A percentile compares a stretch with the other conserved stretches of the same genome.
Evolutionary conservation across 2,329 filamentous ascomycete genomes (phyloP).

Genomic region (Fusarium sp.): DNA sequence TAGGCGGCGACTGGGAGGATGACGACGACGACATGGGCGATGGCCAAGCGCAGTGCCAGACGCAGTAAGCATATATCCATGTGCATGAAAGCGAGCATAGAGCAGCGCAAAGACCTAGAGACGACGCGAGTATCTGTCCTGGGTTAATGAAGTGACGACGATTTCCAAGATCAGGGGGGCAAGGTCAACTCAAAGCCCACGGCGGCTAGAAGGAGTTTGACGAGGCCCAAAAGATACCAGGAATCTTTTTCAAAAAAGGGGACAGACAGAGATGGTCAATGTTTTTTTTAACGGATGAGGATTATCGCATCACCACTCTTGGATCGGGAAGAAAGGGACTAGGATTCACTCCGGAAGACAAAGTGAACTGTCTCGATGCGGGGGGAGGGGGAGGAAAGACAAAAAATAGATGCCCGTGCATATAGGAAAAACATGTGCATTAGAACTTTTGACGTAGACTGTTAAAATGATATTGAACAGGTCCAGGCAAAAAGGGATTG

Average conservation of each 20-base stretch:
- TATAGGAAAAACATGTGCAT: conserved; percentile 10
- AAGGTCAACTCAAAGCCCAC: conserved; percentile 2
- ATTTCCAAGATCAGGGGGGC: conserved; percentile 30
- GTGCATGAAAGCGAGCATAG: conserved; percentile 15
- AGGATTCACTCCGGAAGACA: conserved; percentile 9
- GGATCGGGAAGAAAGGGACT: conserved; percentile 1
- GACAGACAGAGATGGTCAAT: not conserved
- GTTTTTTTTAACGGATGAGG: conserved; percentile 18
- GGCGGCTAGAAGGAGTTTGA: conserved; percentile 4
- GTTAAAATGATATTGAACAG: not conserved
- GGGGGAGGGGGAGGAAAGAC: conserved; percentile 1
- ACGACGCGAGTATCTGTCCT: conserved; percentile 12
- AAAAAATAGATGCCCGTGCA: conserved; percentile 22
- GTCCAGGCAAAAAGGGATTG: not conserved
- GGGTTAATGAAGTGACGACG: conserved; percentile 42
- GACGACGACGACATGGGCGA: conserved; percentile 77
- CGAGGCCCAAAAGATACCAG: not conserved
- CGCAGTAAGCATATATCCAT: conserved; percentile 70
- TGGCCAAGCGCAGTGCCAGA: conserved; percentile 75
- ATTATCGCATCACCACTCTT: conserved; percentile 24
- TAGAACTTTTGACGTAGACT: conserved; percentile 5
- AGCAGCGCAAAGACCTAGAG: conserved; percentile 18
- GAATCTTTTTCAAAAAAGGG: conserved; percentile 12
- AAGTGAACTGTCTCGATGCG: not conserved
- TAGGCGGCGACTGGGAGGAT: conserved; percentile 71